phyloP scores from a whole-genome alignment of 306 rosid genomes.

The Gastrolobium bilobum region DNA sequence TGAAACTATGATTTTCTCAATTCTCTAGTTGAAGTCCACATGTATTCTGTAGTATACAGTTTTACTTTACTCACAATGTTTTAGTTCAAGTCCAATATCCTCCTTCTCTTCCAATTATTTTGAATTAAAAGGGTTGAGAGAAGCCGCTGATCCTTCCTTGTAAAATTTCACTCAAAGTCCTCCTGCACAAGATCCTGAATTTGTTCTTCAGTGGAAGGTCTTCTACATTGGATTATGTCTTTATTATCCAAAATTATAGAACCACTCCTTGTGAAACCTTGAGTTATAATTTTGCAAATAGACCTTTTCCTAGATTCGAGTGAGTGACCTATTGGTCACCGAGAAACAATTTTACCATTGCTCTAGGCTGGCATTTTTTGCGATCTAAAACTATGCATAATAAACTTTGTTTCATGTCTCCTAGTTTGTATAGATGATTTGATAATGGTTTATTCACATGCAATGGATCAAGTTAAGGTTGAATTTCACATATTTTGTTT shows the following conservation, averaged over 20 bases:
- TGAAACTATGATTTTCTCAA: slow-evolving; percentile 6
- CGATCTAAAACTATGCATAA: neutral
- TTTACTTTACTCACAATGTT: neutral
- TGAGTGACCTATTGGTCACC: too few species aligned
- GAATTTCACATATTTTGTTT: neutral
- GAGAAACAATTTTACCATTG: too few species aligned
- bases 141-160: neutral
- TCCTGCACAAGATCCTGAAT: neutral
- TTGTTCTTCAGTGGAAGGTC: neutral
- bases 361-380: too few species aligned
- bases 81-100: neutral
- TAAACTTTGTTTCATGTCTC: neutral
- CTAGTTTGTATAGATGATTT: neutral
- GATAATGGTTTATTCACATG: neutral
- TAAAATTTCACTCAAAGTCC: neutral
- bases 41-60: neutral
- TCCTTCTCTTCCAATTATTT: neutral
- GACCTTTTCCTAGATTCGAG: too few species aligned
- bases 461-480: neutral
- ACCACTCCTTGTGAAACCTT: too few species aligned
- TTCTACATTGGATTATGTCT: neutral
- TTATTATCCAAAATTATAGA: too few species aligned
- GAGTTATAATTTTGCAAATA: too few species aligned
- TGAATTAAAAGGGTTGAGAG: neutral
- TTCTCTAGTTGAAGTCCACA: neutral